Base-by-base conservation (phyloP, 352 stramenopile genomes). In the Globisporangium nodosum region DNA sequence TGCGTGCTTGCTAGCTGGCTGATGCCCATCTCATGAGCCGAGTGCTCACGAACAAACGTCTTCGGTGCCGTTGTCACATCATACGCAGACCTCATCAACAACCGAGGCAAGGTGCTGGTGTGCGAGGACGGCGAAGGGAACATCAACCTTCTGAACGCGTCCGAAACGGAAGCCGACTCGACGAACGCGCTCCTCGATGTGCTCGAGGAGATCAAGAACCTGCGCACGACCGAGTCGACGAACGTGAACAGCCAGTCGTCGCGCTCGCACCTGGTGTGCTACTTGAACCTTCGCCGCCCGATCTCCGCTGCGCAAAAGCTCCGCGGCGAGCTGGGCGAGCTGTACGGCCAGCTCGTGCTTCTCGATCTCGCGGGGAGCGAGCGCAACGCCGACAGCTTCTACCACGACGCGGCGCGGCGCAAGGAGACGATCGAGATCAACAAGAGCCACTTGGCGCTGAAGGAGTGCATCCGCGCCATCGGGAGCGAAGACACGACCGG, bases 341-440 rank as follows among this genome's bases (percentile, higher is more conserved):
- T 45, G 11, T 45, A 45, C 39, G 39, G 39, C 7, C 39, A 45
- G 39, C 39, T 45, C 39, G 39, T 45, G 9, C 39, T 45, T 27
- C 37, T 90, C n/a, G 80, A 90, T 63, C 69, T 90, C 18, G 78
- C 80, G 3, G 80, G 81, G 1, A 92, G 79, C 20, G 86, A 96
- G 51, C 81, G 84, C 56, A 86, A 27, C 24, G 24, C 24, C 24
- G 24, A 27, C 24, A 27, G 24, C 24, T 27, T 27, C 24, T 27
- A 27, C 24, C 24, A 27, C 24, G 24, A 27, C 24, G 24, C 24
- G 1, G 24, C 24, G 24, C 24, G 24, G 43, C 43, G 78, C 33
- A 89, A 86, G 52, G 83, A 96, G 57, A 73, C 68, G 1, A 84
- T 85, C 24, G 80, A 92, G 55, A 94, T 96, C 68, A 96, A 96